Base-by-base conservation (phyloP, 768 basidiomycete species). In the Porpolomopsis calyptriformis region DNA sequence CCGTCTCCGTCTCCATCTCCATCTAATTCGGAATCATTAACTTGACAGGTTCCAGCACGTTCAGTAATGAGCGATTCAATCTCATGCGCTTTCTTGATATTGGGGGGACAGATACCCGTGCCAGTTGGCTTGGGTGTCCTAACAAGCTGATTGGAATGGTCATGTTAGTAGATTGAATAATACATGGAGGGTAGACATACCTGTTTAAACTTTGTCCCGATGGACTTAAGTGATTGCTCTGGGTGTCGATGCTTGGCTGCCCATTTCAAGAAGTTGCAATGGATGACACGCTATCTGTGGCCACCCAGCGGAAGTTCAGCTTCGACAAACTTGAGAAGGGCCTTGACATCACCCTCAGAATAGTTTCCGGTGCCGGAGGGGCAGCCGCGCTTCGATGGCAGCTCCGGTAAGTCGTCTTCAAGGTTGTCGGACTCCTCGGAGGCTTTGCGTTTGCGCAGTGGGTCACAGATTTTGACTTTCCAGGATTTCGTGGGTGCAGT, bases 81-180 rank as follows among this genome's bases (percentile, higher is more conserved):
- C 2, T 48, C 14, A 36, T 57, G 58, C 1, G 55, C 60, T n/a
- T 39, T 46, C n/a, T 49, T 45, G 11, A 60, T 36, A 11, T 59
- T 52, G 16, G 49, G 53, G 12, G 58, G 59, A 41, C 55, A 57
- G 0, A 48, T 23, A 2, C 52, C 58, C 51, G 48, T 48, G 12
- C 64, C 61, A 3, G 57, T 65, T n/a, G 62, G 61, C 51, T 63
- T 60, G 12, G 50, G 55, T 3, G 52, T 53, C 33, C 52, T 58
- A 5, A 58, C 36, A 9, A 60, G 37, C 43, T 55, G 55, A 40
- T 22, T 2, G 38, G 4, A 39, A 11, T 4, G 2, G 14, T n/a
- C 11, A 11, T 22, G 26, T 4, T 18, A n/a, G 19, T 39, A 19
- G 16, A n/a, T n/a, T n/a, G 4, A 39, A 22, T 4, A 39, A 38